Conservation (phyloP, 2,329 filamentous ascomycete species). For the Trichoderma aggressivum region DNA sequence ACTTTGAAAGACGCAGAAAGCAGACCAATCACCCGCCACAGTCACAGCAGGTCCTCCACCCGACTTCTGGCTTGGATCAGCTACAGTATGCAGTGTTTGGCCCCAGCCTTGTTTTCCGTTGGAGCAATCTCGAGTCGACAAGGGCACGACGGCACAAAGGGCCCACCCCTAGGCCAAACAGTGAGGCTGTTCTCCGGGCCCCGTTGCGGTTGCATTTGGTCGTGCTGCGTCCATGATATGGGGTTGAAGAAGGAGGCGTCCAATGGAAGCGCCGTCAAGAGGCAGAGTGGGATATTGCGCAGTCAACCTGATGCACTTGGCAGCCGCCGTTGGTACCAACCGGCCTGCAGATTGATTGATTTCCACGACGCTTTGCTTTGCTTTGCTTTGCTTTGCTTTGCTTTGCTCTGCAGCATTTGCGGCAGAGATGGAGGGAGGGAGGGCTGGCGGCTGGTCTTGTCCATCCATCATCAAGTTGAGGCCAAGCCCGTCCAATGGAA, state of each 20-base stretch:
- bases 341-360: slow-evolving; percentile 10
- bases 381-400: neutral
- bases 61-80: neutral
- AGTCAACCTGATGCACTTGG: slow-evolving; percentile 18
- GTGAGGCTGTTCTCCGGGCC: slow-evolving; percentile 22
- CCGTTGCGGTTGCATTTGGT: neutral
- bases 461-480: neutral
- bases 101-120: slow-evolving; percentile 18
- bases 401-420: neutral
- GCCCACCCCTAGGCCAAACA: slow-evolving; percentile 17
- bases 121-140: slow-evolving; percentile 11
- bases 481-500: neutral
- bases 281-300: slow-evolving; percentile 13
- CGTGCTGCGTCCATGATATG: slow-evolving; percentile 4
- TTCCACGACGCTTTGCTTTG: neutral
- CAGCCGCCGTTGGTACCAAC: slow-evolving; percentile 10
- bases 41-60: neutral
- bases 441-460: slow-evolving; percentile 4
- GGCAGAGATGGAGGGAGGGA: neutral
- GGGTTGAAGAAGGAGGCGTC: slow-evolving; percentile 20
- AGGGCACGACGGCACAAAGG: neutral
- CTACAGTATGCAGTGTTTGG: slow-evolving; percentile 8
- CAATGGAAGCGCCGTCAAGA: slow-evolving; percentile 18
- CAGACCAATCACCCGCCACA: neutral
- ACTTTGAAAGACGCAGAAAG: neutral